Evolutionary conservation across 208 protist species (phyloP).

Genomic region (Trypanosoma theileri): DNA sequence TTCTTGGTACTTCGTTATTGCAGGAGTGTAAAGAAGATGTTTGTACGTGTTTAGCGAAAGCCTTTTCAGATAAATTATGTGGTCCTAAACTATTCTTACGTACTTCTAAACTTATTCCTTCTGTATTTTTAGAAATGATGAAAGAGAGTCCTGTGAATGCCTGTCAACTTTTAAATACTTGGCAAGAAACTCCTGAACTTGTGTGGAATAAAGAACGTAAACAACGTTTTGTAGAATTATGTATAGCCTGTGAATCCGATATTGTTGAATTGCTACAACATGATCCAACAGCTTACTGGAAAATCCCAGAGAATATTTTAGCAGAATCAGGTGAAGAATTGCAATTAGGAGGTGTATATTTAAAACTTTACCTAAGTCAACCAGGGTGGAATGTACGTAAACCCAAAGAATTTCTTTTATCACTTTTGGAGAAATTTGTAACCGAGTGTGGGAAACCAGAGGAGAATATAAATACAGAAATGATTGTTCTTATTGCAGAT

Average conservation of each 20-base stretch:
- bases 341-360: conserved; percentile 82
- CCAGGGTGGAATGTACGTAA: conserved; percentile 81
- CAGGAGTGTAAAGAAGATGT: conserved; percentile 46
- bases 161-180: conserved; percentile 83
- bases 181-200: conserved; percentile 92
- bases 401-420: conserved; percentile 78
- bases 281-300: conserved; percentile 49
- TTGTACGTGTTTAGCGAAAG: conserved; percentile 57
- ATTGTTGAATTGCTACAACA: conserved; percentile 36
- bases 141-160: conserved; percentile 75
- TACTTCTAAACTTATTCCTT: conserved; percentile 76
- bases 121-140: conserved; percentile 91
- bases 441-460: conserved; percentile 26
- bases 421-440: conserved; percentile 65
- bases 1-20: conserved; percentile 52
- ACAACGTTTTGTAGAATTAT: conserved; percentile 40
- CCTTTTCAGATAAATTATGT: conserved; percentile 81
- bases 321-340: conserved; percentile 32
- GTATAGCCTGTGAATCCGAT: conserved; percentile 25
- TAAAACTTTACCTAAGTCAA: conserved; percentile 72
- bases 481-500: conserved; percentile 52
- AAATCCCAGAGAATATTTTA: conserved; percentile 34
- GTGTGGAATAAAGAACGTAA: conserved; percentile 87
- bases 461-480: conserved; percentile 9
- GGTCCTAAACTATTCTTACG: conserved; percentile 81